These are phyloP conservation scores for Phylloporus sp. DNA, from an alignment of 768 basidiomycete species.

Conservation along the genomic window DNA sequence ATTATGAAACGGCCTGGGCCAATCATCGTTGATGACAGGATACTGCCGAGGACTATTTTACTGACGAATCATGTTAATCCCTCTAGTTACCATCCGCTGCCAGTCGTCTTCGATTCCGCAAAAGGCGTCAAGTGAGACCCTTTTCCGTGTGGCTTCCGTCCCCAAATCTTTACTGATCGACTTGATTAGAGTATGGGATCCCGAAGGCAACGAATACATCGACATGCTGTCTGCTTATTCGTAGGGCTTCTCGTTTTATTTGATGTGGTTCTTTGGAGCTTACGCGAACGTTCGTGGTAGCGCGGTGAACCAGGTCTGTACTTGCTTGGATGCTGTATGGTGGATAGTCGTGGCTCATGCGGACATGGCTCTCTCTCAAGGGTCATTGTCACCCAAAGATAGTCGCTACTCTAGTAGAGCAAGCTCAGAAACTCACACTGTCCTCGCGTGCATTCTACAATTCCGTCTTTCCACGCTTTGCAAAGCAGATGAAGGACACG, in stretches of 20 bases:
- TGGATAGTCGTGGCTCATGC: constrained; percentile 13
- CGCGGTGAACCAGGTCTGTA: constrained; percentile 79
- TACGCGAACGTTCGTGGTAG: constrained; percentile 34
- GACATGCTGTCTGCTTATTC: constrained; percentile 98
- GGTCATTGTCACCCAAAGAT: constrained; percentile 93
- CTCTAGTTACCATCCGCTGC: constrained; percentile 90
- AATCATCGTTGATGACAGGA: constrained; percentile 12
- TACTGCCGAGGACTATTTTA: constrained; percentile 15
- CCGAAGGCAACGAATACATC: constrained; percentile 92
- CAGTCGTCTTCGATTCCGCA: constrained; percentile 89
- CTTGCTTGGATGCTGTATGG: constrained; percentile 7
- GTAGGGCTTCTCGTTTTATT: constrained; percentile 41
- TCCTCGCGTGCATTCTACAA: constrained; percentile 98
- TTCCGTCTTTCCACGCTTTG: constrained; percentile 84
- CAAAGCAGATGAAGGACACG: constrained; percentile 73
- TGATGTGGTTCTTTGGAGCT: not conserved
- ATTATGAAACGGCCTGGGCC: constrained; percentile 15
- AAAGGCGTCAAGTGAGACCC: constrained; percentile 79
- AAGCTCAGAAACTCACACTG: constrained; percentile 86
- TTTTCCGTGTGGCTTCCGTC: constrained; percentile 29
- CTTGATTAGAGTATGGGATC: constrained; percentile 73
- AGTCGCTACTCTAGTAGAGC: constrained; percentile 71
- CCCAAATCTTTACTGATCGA: not conserved
- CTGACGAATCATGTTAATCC: constrained; percentile 36
- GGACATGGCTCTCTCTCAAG: constrained; percentile 32